Conservation (phyloP, 2,329 filamentous ascomycete genomes). For the Calonectria hongkongensis region DNA sequence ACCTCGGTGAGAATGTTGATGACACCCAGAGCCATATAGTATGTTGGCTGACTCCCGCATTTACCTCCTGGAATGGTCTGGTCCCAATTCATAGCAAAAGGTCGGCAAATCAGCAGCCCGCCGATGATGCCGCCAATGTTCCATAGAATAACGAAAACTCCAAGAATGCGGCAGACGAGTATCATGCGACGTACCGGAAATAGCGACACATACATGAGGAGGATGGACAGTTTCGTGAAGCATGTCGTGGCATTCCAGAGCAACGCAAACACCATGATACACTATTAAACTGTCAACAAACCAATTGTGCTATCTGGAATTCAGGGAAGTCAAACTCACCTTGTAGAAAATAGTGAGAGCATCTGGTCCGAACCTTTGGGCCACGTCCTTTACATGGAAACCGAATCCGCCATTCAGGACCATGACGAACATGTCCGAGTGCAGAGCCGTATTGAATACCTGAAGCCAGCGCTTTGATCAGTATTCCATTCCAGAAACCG, state of each 20-base stretch:
- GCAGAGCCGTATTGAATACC: not conserved
- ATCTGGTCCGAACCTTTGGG: slow-evolving; percentile 3
- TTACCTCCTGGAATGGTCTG: slow-evolving; percentile 1
- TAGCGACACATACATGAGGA: slow-evolving; percentile 12
- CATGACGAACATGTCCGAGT: slow-evolving; percentile 9
- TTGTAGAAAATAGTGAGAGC: slow-evolving; percentile 8
- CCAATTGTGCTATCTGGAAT: too few species aligned
- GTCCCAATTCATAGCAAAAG: slow-evolving; percentile 21
- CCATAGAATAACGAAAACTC: slow-evolving; percentile 5
- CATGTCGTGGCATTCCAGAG: slow-evolving; percentile 13
- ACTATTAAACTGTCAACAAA: not conserved
- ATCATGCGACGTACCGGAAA: not conserved
- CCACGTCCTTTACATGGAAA: not conserved
- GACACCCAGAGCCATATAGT: slow-evolving; percentile 13
- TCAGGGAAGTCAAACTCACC: not conserved
- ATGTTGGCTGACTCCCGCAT: slow-evolving; percentile 1
- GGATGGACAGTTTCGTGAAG: slow-evolving; percentile 13
- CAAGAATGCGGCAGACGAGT: not conserved
- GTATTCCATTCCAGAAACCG: too few species aligned
- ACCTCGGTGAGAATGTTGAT: slow-evolving; percentile 16
- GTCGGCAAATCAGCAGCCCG: not conserved
- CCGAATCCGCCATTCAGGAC: not conserved
- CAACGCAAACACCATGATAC: slow-evolving; percentile 15
- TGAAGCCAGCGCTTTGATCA: not conserved
- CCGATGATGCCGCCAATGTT: slow-evolving; percentile 5